Conservation (phyloP, 305 asterid species). For the Fraxinus albicans region DNA sequence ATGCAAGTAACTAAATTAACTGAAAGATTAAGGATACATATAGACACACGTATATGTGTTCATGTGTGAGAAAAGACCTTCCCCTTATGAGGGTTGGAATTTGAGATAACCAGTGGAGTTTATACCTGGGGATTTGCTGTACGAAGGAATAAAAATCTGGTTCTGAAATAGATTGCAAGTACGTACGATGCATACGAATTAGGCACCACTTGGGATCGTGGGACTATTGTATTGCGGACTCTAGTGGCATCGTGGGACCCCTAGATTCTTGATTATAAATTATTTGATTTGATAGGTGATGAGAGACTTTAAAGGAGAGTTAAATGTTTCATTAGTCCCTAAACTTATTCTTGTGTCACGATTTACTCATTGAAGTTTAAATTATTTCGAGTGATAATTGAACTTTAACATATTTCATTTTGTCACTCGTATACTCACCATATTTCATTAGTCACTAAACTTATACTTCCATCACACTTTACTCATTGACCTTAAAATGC, state of each 20-base stretch:
- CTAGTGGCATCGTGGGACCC: not conserved
- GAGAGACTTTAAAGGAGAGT: too few species aligned
- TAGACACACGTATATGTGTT: not conserved
- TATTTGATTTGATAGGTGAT: not conserved
- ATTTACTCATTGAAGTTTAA: too few species aligned
- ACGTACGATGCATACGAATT: conserved; percentile 41
- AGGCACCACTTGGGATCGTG: conserved; percentile 18
- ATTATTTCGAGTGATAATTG: too few species aligned
- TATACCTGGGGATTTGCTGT: conserved; percentile 15
- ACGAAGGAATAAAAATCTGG: not conserved
- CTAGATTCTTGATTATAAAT: not conserved
- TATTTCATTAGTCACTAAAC: too few species aligned
- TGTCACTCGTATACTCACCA: too few species aligned
- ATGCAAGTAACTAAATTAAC: not conserved
- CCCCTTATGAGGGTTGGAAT: conserved; percentile 30
- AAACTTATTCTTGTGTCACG: too few species aligned
- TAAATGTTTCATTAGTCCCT: too few species aligned
- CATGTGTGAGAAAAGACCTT: conserved; percentile 33
- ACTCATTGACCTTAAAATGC: too few species aligned
- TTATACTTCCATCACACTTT: too few species aligned
- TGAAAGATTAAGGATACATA: not conserved
- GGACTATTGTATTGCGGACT: not conserved
- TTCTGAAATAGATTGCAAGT: not conserved
- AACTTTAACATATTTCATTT: too few species aligned
- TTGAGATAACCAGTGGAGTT: conserved; percentile 34